phyloP scores from a whole-genome alignment of 169 alveolate species.

The Ichthyophthirius multifiliis region DNA sequence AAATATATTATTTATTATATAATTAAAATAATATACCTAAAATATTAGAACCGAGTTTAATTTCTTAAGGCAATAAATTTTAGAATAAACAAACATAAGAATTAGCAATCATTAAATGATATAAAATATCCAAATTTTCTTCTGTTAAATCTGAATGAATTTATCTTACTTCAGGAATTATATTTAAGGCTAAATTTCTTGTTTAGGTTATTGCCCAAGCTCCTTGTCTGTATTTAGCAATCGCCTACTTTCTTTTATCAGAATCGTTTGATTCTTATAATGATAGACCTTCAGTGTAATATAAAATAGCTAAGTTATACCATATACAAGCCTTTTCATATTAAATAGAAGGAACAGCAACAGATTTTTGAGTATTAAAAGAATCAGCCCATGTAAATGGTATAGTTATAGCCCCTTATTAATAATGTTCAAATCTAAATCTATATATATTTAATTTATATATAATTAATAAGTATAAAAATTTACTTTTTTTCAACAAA shows the following conservation, averaged over 20 bases:
- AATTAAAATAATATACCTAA: neutral
- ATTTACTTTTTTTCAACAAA: neutral
- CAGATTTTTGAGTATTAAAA: neutral
- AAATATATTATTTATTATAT: neutral
- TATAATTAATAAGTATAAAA: neutral
- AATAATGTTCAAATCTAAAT: neutral
- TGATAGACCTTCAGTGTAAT: neutral
- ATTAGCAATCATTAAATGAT: neutral
- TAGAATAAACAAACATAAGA: neutral
- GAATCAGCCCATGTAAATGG: conserved; percentile 2
- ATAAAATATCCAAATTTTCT: neutral
- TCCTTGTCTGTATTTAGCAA: neutral
- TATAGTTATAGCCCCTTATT: neutral
- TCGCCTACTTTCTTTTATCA: neutral
- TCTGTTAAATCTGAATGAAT: neutral
- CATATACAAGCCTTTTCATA: neutral
- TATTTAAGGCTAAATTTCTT: neutral
- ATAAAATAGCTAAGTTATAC: neutral
- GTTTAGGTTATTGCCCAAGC: neutral
- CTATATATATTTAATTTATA: too few species aligned
- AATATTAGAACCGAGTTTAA: neutral
- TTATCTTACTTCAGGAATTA: neutral
- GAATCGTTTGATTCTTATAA: neutral
- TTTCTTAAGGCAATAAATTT: neutral
- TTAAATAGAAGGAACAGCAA: neutral